phyloP scores from a whole-genome alignment of 805 yeast species.

The Starmerella sp. region DNA sequence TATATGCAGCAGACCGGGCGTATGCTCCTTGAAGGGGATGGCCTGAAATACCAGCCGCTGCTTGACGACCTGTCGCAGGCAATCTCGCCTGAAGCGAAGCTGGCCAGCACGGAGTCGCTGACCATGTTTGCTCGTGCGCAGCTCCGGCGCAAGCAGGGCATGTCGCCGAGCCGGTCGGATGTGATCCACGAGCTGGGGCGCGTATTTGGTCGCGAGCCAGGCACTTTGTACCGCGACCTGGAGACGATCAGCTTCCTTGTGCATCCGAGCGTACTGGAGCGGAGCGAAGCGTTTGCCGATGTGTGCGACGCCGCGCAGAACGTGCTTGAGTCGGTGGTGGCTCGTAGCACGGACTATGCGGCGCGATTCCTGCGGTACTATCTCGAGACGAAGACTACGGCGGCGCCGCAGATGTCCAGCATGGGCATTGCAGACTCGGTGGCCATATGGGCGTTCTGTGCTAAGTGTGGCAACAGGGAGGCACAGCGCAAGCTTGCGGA shows the following conservation, averaged over 20 bases:
- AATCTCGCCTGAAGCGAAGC: slow-evolving; percentile 17
- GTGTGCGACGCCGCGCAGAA: slow-evolving; percentile 28
- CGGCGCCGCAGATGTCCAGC: slow-evolving; percentile 20
- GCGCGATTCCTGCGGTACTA: slow-evolving; percentile 22
- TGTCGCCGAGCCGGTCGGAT: slow-evolving; percentile 24
- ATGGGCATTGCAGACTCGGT: slow-evolving; percentile 24
- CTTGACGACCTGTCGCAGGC: slow-evolving; percentile 19
- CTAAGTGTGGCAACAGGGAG: slow-evolving; percentile 21
- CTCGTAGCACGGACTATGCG: slow-evolving; percentile 24
- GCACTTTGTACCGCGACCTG: slow-evolving; percentile 28
- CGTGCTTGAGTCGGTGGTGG: slow-evolving; percentile 20
- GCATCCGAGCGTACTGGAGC: slow-evolving; percentile 25
- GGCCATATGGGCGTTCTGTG: slow-evolving; percentile 24
- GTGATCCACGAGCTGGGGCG: slow-evolving; percentile 28
- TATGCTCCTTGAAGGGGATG: slow-evolving; percentile 25
- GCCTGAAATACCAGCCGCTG: slow-evolving; percentile 16
- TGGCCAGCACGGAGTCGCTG: slow-evolving; percentile 15
- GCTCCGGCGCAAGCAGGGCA: not conserved
- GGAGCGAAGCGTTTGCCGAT: slow-evolving; percentile 31
- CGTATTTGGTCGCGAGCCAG: slow-evolving; percentile 25
- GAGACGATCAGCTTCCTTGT: slow-evolving; percentile 29
- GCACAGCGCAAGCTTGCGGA: slow-evolving; percentile 24
- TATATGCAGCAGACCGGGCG: slow-evolving; percentile 26
- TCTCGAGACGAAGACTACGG: slow-evolving; percentile 18
- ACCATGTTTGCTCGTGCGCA: slow-evolving; percentile 11